These are phyloP conservation scores for Monosporozyma solicola DNA, from an alignment of 805 yeast genomes.

Conservation along the genomic window DNA sequence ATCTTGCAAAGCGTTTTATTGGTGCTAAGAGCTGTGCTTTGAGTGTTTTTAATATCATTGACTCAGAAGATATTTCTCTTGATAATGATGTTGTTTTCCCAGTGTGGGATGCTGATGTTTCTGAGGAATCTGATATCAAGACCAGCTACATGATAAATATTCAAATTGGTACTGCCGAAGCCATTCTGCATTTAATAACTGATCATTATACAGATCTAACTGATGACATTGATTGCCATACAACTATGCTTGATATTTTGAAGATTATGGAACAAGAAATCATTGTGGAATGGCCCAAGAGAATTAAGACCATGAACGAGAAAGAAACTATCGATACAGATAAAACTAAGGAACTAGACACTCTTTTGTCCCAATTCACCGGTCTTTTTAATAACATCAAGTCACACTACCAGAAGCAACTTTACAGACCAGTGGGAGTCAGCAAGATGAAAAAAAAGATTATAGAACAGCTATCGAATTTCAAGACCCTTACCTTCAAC, in stretches of 20 bases:
- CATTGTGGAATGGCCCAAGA: slow-evolving; percentile 39
- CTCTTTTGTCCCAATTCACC: slow-evolving; percentile 25
- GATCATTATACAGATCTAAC: slow-evolving; percentile 70
- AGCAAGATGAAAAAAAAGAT: slow-evolving; percentile 18
- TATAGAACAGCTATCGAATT: slow-evolving; percentile 13
- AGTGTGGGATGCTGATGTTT: slow-evolving; percentile 42
- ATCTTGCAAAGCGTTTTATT: slow-evolving; percentile 44
- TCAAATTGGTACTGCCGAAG: slow-evolving; percentile 74
- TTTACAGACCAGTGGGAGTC: slow-evolving; percentile 47
- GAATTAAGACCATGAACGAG: slow-evolving; percentile 30
- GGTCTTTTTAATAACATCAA: slow-evolving; percentile 55
- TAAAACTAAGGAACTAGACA: slow-evolving; percentile 20
- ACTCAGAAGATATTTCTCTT: slow-evolving; percentile 14
- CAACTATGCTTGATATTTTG: slow-evolving; percentile 52
- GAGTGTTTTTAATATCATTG: slow-evolving; percentile 36
- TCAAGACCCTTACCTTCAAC: slow-evolving; percentile 10
- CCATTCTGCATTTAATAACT: slow-evolving; percentile 57
- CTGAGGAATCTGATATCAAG: slow-evolving; percentile 43
- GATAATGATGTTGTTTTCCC: slow-evolving; percentile 35
- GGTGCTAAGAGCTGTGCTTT: slow-evolving; percentile 57
- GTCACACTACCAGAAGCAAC: slow-evolving; percentile 58
- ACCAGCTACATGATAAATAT: slow-evolving; percentile 65
- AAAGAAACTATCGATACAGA: slow-evolving; percentile 4
- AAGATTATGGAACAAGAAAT: slow-evolving; percentile 63
- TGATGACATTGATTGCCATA: slow-evolving; percentile 53